These are phyloP conservation scores for Paraconiothyrium sp. DNA, from an alignment of 2,329 filamentous ascomycete genomes.

Conservation along the genomic window DNA sequence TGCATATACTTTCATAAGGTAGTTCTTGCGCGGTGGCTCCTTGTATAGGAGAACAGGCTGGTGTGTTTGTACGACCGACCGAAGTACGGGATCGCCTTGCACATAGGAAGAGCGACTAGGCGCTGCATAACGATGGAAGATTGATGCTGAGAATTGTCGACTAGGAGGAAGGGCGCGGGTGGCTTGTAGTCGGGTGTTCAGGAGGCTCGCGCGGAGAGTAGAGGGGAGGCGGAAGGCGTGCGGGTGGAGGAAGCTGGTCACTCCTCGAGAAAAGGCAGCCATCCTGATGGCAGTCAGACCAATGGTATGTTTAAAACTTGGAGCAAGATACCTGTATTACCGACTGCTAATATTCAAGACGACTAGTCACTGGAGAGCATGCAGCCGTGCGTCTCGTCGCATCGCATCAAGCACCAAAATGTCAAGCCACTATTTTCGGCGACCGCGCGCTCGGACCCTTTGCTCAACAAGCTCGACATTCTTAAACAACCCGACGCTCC, in stretches of 20 bases:
- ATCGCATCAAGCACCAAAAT: constrained; percentile 16
- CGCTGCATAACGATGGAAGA: constrained; percentile 31
- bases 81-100: constrained; percentile 45
- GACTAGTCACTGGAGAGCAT: not conserved
- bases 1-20: constrained; percentile 42
- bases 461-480: constrained; percentile 41
- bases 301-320: no score
- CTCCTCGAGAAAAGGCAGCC: constrained; percentile 43
- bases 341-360: not conserved
- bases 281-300: constrained; percentile 29
- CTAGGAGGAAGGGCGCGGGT: constrained; percentile 24
- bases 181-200: constrained; percentile 36
- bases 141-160: constrained; percentile 38
- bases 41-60: constrained; percentile 47
- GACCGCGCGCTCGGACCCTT: constrained; percentile 20
- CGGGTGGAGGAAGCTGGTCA: constrained; percentile 37
- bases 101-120: constrained; percentile 24
- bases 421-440: constrained; percentile 16
- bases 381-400: constrained; percentile 4
- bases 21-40: constrained; percentile 38
- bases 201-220: constrained; percentile 43
- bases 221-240: constrained; percentile 43
- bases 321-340: not conserved
- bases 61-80: constrained; percentile 40
- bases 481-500: constrained; percentile 37